Base-by-base conservation (phyloP, 805 yeast genomes). In the Saccharomycopsis vini region DNA sequence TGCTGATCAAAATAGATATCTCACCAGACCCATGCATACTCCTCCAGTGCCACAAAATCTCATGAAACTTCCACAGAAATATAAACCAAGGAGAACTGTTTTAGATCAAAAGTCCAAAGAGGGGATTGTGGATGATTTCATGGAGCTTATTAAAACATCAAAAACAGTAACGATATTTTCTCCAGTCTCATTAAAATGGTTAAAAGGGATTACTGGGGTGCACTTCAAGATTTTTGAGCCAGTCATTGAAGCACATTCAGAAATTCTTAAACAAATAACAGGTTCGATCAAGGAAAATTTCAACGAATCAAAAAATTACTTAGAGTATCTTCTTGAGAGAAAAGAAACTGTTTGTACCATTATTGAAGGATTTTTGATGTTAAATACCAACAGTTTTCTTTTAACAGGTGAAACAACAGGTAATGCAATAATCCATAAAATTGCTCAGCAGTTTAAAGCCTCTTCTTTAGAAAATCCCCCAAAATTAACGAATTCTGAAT, bases 171-270 rank as follows among this genome's bases (percentile, higher is more conserved):
- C 42, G 21, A 29, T 46, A 10, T 46, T 42, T 20, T 36, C 43
- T 2, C 41, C 31, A n/a, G 33, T 36, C 19, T 13, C 42, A 15
- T 21, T 45, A 12, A 12, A n/a, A 13, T 45, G 38, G 37, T 36
- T 47, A 12, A 36, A 36, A n/a, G 12, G 19, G 12, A 29, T 30
- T 12, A 36, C 47, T 6, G 45, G 47, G 5, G 10, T 18, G 15
- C 47, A 44, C 24, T 47, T 24, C 23, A 22, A 40, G 7, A 33
- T 36, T 12, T 43, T 43, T 21, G 18, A 28, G 15, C 47, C 50
- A n/a, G 34, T 38, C 2, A 20, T 44, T 19, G 42, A 47, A 16
- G 30, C 15, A 2, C 42, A 40, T 23, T 12, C 22, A 5, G 21
- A 6, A 9, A 20, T 39, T 19, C 10, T 44, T 5, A 20, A 20